These are phyloP conservation scores for Bjerkandera adusta DNA, from an alignment of 1,284 basidiomycete species.

Conservation along the genomic window DNA sequence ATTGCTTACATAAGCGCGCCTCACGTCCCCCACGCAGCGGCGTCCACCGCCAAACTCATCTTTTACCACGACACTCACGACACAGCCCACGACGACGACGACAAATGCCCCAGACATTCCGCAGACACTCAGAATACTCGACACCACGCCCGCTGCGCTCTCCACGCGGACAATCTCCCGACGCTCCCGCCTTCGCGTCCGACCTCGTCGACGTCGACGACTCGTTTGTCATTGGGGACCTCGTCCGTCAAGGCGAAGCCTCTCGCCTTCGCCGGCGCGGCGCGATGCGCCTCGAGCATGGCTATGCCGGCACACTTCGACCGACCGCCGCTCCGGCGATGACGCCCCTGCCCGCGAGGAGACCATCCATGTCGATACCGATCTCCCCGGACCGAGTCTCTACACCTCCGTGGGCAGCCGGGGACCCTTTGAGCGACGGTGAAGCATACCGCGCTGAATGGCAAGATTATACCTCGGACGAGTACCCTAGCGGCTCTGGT, in stretches of 20 bases:
- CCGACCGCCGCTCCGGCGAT: conserved; percentile 12
- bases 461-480: not conserved
- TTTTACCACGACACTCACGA: conserved; percentile 3
- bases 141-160: conserved; percentile 8
- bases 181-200: conserved; percentile 12
- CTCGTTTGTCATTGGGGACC: conserved; percentile 66
- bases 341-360: conserved; percentile 6
- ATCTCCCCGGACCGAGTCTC: not conserved
- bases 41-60: not conserved
- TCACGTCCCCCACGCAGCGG: conserved; percentile 9
- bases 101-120: conserved; percentile 17
- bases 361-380: conserved; percentile 7
- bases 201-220: conserved; percentile 52
- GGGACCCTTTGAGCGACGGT: conserved; percentile 3
- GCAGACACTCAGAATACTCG: conserved; percentile 14
- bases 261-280: conserved; percentile 69
- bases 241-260: conserved; percentile 66
- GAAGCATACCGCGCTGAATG: not conserved
- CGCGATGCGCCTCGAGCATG: conserved; percentile 62
- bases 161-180: conserved; percentile 5
- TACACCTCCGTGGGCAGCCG: conserved; percentile 9
- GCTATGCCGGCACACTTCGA: not conserved
- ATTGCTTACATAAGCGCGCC: conserved; percentile 12
- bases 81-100: conserved; percentile 1
- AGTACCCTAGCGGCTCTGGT: not conserved